phyloP scores from a whole-genome alignment of 768 basidiomycete genomes.

The Tubosaeta brunneosetosa region DNA sequence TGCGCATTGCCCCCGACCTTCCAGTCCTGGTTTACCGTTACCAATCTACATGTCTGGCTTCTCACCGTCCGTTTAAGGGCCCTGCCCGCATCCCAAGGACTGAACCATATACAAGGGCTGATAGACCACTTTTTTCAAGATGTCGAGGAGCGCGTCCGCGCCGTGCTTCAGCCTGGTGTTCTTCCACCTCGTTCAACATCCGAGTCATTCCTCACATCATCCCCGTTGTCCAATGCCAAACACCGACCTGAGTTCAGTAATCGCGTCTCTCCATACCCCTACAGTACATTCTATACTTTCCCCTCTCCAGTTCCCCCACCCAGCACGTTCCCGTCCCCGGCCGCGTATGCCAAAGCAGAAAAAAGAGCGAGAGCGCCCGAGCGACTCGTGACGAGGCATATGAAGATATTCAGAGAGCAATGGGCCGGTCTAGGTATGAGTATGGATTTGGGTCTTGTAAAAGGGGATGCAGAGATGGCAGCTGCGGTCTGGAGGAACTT shows the following conservation, averaged over 20 bases:
- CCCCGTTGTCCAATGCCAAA: not conserved
- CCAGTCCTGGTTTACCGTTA: slow-evolving; percentile 94
- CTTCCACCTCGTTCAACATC: slow-evolving; percentile 21
- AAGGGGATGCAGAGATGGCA: slow-evolving; percentile 79
- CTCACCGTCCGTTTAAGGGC: slow-evolving; percentile 84
- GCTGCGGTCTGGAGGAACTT: slow-evolving; percentile 89
- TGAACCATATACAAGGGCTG: slow-evolving; percentile 70
- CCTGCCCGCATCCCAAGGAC: slow-evolving; percentile 63
- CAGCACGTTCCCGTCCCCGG: slow-evolving; percentile 24
- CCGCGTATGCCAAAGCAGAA: slow-evolving; percentile 26
- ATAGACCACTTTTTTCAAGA: slow-evolving; percentile 96
- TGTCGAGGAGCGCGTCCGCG: slow-evolving; percentile 83
- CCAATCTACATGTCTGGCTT: slow-evolving; percentile 90
- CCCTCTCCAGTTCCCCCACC: slow-evolving; percentile 22
- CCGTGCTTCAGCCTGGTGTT: slow-evolving; percentile 61
- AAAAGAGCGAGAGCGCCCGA: slow-evolving; percentile 59
- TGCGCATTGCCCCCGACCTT: slow-evolving; percentile 88
- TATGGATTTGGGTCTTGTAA: slow-evolving; percentile 72
- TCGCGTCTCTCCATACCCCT: slow-evolving; percentile 20
- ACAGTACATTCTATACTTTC: slow-evolving; percentile 25
- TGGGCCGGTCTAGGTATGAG: slow-evolving; percentile 80
- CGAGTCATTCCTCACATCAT: slow-evolving; percentile 11
- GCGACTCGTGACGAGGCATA: slow-evolving; percentile 73
- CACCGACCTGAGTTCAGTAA: slow-evolving; percentile 21
- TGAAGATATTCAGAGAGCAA: slow-evolving; percentile 91